Base-by-base conservation (phyloP, 768 basidiomycete species). In the Trametes cinnabarina region DNA sequence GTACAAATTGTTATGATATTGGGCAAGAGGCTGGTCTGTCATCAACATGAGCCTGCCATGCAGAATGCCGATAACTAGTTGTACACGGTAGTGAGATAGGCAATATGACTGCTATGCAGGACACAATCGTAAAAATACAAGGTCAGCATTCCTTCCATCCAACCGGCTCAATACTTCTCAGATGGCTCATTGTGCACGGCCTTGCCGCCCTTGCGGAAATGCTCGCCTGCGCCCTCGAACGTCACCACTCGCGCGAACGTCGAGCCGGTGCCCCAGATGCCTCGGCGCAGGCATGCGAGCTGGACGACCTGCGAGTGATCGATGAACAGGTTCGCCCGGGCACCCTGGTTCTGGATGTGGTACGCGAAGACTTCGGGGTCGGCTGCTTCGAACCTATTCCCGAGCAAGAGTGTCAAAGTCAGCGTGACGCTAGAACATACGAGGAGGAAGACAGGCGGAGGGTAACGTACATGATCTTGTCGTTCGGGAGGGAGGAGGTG, bases 291-390 rank as follows among this genome's bases (percentile, higher is more conserved):
- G 63, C 76, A 78, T 7, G 76, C 73, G 49, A 78, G 68, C 64
- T 80, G 76, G 40, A 79, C 75, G 50, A 75, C 72, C 54, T 78
- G 77, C 46, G 74, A 75, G 50, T 78, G 78, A 61, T 78, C 77
- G 51, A 78, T 69, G 63, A 78, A 78, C 51, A 77, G 55, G 58
- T 79, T 78, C 23, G 74, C 71, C 44, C 73, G 72, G 11, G 73
- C 72, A 20, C 75, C 76, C 62, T 74, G 73, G 63, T 76, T 78
- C 62, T 79, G 74, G 50, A 77, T 74, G 67, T 79, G 73, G 65
- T 76, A 77, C 15, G 76, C 68, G 55, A 77, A 79, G 7, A 76
- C 76, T 22, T 74, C 73, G 2, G 75, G 75, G 59, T 78, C 78
- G 9, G 79, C 77, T 6, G 75, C 76, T 61, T 78, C 76, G 60